These are phyloP conservation scores for Yamadazyma siamensis DNA, from an alignment of 1,139 yeast genomes.

Conservation along the genomic window DNA sequence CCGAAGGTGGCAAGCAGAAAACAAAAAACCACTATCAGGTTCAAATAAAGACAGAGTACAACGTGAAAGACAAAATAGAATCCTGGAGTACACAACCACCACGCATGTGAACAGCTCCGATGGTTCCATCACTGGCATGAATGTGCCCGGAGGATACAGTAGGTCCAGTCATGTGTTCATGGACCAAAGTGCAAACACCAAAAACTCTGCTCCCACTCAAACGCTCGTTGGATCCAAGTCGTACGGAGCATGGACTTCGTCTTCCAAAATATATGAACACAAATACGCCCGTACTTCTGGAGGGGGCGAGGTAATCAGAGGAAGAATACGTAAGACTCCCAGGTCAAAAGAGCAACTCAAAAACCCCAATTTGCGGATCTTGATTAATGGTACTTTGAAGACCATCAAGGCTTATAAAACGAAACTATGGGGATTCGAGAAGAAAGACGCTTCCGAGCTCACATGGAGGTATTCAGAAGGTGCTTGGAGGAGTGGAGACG, in stretches of 20 bases:
- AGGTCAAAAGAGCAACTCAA: conserved; percentile 41
- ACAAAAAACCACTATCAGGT: conserved; percentile 27
- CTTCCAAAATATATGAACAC: conserved; percentile 13
- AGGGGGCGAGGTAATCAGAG: conserved; percentile 51
- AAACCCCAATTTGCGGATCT: conserved; percentile 63
- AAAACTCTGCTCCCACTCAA: conserved; percentile 30
- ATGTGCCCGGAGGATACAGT: conserved; percentile 24
- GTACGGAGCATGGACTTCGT: conserved; percentile 26
- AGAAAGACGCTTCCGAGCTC: conserved; percentile 58
- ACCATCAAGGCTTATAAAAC: conserved; percentile 60
- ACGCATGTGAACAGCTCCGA: conserved; percentile 23
- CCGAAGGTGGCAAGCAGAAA: conserved; percentile 43
- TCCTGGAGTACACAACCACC: conserved; percentile 36
- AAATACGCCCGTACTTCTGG: conserved; percentile 22
- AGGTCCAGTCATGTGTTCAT: conserved; percentile 34
- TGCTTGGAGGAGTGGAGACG: conserved; percentile 80
- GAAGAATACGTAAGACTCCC: conserved; percentile 56
- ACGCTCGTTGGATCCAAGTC: conserved; percentile 32
- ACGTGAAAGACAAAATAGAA: conserved; percentile 38
- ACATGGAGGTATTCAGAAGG: conserved; percentile 61
- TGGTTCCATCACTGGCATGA: conserved; percentile 14
- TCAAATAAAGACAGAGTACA: conserved; percentile 18
- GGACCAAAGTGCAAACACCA: conserved; percentile 33
- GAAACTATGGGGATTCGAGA: conserved; percentile 88
- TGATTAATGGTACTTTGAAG: conserved; percentile 59